Evolutionary conservation across 1,284 basidiomycete species (phyloP), one percentile per base, ranked within the genome.

Genomic region (Spongiforma sp.): DNA sequence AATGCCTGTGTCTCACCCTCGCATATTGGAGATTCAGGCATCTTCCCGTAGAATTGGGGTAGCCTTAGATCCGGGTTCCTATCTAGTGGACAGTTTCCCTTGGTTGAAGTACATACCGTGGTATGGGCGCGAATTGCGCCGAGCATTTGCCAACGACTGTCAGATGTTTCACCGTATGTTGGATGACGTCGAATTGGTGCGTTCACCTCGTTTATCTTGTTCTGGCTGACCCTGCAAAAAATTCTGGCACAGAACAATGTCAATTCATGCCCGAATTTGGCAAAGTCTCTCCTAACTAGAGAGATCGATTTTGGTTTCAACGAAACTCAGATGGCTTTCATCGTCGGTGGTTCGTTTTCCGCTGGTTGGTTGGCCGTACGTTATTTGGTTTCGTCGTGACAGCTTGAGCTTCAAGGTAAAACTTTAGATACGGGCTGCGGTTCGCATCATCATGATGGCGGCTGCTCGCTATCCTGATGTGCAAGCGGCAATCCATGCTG

Each of bases 261-360:
- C 1, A 6, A 59, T 39, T 63, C 60, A 10, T 39, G 60, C 1
- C 56, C 34, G 3, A 64, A 60, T n/a, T 67, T 67, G 41, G 65
- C 26, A 39, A 69, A 69, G 32, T 53, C 37, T 12, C 67, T 67
- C 8, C 67, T 67, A 10, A 4, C 28, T 5, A 36, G 39, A 37
- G 53, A 67, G 26, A 30, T 37, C 2, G 54, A 67, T 32, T 57
- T 59, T 4, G 48, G 64, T 56, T 34, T 64, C n/a, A 17, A 59
- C 10, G 64, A 67, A 28, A 56, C 32, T 9, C 57, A 69, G 39
- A 64, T 69, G 57, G 66, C 65, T 5, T 67, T 69, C 41, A 58
- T 67, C 26, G 46, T 57, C 11, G 60, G 65, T 8, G 2, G 10
- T 19, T 14, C 57, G 48, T 67, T 64, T 43, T 4, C 57, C 50